Evolutionary conservation across 1,284 basidiomycete species (phyloP), one percentile per base, ranked within the genome.

Genomic region (Sanghuangporus sanghuang): DNA sequence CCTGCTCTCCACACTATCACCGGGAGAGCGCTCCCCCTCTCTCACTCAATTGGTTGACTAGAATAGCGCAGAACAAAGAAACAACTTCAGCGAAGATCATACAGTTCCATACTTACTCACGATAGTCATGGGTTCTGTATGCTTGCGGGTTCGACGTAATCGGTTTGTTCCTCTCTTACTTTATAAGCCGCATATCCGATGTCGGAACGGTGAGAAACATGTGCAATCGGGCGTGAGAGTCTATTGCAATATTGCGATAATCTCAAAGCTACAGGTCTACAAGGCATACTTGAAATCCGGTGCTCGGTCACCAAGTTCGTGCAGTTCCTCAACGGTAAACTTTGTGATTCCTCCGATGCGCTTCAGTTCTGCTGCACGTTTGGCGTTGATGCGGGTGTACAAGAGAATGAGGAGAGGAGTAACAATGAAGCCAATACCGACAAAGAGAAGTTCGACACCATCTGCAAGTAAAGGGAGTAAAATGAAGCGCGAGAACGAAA

Each of bases 371-470:
- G 40, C 66, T 35, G 74, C 75, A 42, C 78, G 73, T 57, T 69
- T 61, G 38, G 59, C 71, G 71, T 91, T 91, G 69, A 86, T 85
- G 18, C 79, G 76, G 42, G 61, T 77, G 69, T 90, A 89, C 1
- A 75, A 63, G 6, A 82, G 57, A 0, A 85, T 79, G 21, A 81
- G 76, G 18, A 81, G 70, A 0, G 84, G 82, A 0, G 84, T 69
- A 53, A 70, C 69, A 42, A 88, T 76, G 67, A 87, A 76, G 0
- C 89, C 87, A 49, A 90, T 82, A 2, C 79, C 81, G 36, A 88
- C 78, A 64, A 90, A 86, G 79, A 86, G 87, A 39, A 90, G 72
- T 70, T 86, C 85, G n/a, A 87, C 64, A 2, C 75, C 85, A 69
- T 89, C 87, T 89, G 64, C 48, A 63, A 53, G 35, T 61, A 54